Conservation (phyloP, 73 alveolate species). For the Tetrahymena thermophila region DNA sequence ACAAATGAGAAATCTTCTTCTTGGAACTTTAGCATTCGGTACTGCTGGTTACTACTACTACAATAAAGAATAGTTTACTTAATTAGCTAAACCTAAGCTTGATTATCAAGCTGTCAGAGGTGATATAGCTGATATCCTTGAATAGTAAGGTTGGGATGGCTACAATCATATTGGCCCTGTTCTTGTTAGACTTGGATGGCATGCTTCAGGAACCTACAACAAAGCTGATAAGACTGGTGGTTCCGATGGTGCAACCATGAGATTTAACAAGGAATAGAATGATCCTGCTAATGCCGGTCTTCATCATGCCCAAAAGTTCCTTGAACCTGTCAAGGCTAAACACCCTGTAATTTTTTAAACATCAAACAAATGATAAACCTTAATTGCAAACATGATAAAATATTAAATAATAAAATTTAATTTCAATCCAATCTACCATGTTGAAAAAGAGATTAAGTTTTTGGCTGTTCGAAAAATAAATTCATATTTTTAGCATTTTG, state of each 20-base stretch:
- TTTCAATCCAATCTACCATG: not conserved
- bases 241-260: conserved; percentile 44
- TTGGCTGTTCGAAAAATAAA: not conserved
- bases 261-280: conserved; percentile 15
- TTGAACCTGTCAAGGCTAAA: conserved; percentile 34
- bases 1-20: not conserved
- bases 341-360: not conserved
- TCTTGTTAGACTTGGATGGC: not conserved
- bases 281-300: conserved; percentile 37
- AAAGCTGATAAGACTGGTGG: conserved; percentile 29
- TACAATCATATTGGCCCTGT: not conserved
- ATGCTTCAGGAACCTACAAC: conserved; percentile 25
- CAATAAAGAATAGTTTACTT: not conserved
- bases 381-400: too few relatives aligned
- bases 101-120: not conserved
- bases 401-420: too few relatives aligned
- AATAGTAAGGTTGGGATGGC: not conserved
- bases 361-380: not conserved
- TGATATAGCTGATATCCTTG: not conserved
- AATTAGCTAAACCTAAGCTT: not conserved
- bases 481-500: not conserved
- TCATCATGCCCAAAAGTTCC: conserved; percentile 17
- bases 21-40: conserved; percentile 1
- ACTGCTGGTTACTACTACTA: not conserved
- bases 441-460: not conserved